Base-by-base conservation (phyloP, 75 land plant genomes). In the Picea sitchensis region DNA sequence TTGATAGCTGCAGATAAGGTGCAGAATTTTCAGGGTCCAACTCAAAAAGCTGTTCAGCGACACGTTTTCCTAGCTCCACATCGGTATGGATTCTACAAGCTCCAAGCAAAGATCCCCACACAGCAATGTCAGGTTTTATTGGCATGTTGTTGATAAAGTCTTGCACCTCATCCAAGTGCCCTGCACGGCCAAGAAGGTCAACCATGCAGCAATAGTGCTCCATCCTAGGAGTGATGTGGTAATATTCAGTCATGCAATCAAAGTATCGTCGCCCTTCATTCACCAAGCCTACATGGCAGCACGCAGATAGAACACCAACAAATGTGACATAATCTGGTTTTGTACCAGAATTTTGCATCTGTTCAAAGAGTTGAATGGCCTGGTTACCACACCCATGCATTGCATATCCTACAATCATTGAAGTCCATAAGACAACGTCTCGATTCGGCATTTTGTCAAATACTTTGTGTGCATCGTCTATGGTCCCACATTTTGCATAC, bases 161-260 rank as follows among this genome's bases (percentile, higher is more conserved):
- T 26, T 41, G 5, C 17, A 80, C 81, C 30, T 79, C 78, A 3
- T 79, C 32, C 2, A 79, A 18, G 14, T 51, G 13, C 18, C 81
- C 81, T 14, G 81, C 77, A 32, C 81, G 80, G n/a, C 78, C 81
- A 54, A 79, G 76, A 47, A 79, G 72, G 54, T 80, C 82, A 58
- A 80, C 69, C 80, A 80, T 77, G 63, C 82, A 80, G 12, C 23
- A 26, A 76, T 76, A 80, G 38, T 80, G 82, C 17, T 80, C 78
- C 51, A 47, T 78, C 32, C 57, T 77, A 51, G 82, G 82, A 5
- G 15, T 30, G 8, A 80, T 77, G 20, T 13, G 15, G 77, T 77
- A 80, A 26, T 36, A 51, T 13, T 75, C 51, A 47, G 57, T 79
- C 81, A 79, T 79, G 15, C 12, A 18, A n/a, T 34, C 47, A 51